Conservation (phyloP, 805 yeast species). For the Monosporozyma solicola region DNA sequence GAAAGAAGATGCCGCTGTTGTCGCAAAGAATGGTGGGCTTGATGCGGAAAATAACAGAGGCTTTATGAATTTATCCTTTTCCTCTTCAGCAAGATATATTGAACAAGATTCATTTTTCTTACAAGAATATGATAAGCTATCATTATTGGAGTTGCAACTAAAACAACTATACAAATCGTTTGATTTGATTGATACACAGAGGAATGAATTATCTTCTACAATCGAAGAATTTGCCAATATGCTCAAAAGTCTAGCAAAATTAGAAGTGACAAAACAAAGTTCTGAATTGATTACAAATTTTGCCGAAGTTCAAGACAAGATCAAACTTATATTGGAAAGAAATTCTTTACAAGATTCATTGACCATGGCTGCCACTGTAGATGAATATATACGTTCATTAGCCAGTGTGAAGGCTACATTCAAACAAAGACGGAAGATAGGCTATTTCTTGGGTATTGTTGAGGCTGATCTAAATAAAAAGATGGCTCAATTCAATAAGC, state of each 20-base stretch:
- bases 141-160: conserved; percentile 63
- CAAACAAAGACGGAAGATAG: conserved; percentile 58
- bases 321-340: conserved; percentile 67
- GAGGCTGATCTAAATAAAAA: conserved; percentile 42
- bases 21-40: conserved; percentile 23
- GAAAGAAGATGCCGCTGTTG: conserved; percentile 25
- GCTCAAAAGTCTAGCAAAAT: conserved; percentile 52
- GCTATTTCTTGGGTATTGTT: conserved; percentile 38
- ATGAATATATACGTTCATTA: conserved; percentile 74
- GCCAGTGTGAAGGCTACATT: conserved; percentile 68
- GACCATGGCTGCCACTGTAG: conserved; percentile 78
- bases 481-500: conserved; percentile 38
- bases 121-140: conserved; percentile 59
- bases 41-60: conserved; percentile 54
- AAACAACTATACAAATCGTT: conserved; percentile 59
- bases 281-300: conserved; percentile 60
- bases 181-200: conserved; percentile 64
- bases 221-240: conserved; percentile 57
- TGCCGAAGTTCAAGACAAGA: conserved; percentile 59
- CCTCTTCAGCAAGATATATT: conserved; percentile 54
- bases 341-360: conserved; percentile 77
- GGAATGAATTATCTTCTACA: conserved; percentile 61
- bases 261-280: conserved; percentile 64
- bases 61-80: conserved; percentile 62
- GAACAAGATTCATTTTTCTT: conserved; percentile 77